Evolutionary conservation across 140 eudicot species (phyloP).

Genomic region (Anethum foeniculum): DNA sequence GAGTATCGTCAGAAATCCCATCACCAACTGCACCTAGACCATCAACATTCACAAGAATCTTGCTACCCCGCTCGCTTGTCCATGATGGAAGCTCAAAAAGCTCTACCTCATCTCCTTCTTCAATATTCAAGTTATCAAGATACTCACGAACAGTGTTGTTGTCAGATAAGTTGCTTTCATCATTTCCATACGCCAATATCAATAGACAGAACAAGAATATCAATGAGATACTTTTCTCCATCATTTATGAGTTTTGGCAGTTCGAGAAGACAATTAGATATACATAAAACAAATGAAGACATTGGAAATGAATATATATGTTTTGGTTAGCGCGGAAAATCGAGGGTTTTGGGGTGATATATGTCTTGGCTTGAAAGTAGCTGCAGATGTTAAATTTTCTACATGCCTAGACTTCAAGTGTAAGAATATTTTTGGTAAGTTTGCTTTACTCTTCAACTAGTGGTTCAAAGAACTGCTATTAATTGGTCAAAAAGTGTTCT

Average conservation of each 20-base stretch:
- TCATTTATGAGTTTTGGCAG: conserved; percentile 30
- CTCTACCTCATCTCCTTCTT: conserved; percentile 37
- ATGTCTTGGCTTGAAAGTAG: conserved; percentile 90
- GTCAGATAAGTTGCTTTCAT: conserved; percentile 31
- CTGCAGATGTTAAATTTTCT: conserved; percentile 45
- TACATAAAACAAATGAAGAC: conserved; percentile 36
- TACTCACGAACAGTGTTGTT: conserved; percentile 18
- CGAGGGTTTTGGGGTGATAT: conserved; percentile 33
- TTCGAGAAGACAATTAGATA: conserved; percentile 26
- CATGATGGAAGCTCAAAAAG: conserved; percentile 36
- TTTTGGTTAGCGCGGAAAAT: conserved; percentile 39
- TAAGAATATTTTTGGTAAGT: conserved; percentile 43
- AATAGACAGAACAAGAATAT: conserved; percentile 45
- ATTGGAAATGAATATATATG: conserved; percentile 46
- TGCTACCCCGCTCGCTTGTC: conserved; percentile 40
- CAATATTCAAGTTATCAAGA: conserved; percentile 29
- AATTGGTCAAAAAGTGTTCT: conserved; percentile 27
- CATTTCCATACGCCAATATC: conserved; percentile 25
- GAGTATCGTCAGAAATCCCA: conserved; percentile 90
- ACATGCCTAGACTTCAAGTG: conserved; percentile 73
- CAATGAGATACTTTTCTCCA: conserved; percentile 37
- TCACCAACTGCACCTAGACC: conserved; percentile 89
- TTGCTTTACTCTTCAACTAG: conserved; percentile 94
- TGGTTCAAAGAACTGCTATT: conserved; percentile 24
- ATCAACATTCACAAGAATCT: conserved; percentile 75